Evolutionary conservation across 768 basidiomycete genomes (phyloP).

Genomic region (Tephrocybe sp.): DNA sequence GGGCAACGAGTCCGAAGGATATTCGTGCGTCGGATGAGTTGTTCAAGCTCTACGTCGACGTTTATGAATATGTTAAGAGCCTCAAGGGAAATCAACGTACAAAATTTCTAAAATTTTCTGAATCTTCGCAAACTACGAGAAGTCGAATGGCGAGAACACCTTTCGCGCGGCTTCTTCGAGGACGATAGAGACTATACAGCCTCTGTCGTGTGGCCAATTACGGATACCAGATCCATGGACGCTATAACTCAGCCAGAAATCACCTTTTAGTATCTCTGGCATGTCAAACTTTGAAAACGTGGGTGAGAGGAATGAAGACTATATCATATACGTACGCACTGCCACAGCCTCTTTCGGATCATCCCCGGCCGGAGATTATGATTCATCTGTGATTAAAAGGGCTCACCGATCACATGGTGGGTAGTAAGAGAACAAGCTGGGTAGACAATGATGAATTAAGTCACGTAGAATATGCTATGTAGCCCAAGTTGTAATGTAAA

Average conservation of each 20-base stretch:
- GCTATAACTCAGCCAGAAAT: background rate
- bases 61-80: background rate
- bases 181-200: background rate
- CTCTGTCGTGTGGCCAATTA: background rate
- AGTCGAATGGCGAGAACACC: constrained; percentile 2
- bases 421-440: no score
- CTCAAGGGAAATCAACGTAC: background rate
- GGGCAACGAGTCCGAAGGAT: background rate
- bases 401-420: no score
- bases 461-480: no score
- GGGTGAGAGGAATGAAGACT: no score
- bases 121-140: background rate
- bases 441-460: no score
- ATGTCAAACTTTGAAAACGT: no score
- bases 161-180: background rate
- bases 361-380: no score
- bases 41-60: background rate
- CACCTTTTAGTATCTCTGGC: no score
- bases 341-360: no score
- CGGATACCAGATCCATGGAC: background rate
- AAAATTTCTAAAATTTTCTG: background rate
- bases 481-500: no score
- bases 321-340: no score
- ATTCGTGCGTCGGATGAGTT: background rate
- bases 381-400: no score